Evolutionary conservation across 2,329 filamentous ascomycete genomes (phyloP).

Genomic region (Alternaria sp.): DNA sequence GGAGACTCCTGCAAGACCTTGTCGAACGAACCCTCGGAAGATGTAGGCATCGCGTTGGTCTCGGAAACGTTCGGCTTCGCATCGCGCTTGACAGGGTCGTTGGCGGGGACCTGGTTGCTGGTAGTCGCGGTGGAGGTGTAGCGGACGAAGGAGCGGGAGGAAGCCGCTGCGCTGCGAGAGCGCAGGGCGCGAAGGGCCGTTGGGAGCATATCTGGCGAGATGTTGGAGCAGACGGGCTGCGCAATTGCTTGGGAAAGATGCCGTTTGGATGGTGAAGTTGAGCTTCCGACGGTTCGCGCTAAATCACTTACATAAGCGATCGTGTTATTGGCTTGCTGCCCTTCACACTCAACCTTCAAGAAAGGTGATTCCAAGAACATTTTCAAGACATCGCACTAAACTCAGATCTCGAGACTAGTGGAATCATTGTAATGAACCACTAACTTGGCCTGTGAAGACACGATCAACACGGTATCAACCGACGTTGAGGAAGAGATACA

Average conservation of each 20-base stretch:
- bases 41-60: conserved; percentile 66
- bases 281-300: conserved; percentile 19
- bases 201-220: conserved; percentile 30
- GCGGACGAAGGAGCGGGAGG: conserved; percentile 31
- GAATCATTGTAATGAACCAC: background rate
- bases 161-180: conserved; percentile 30
- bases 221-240: conserved; percentile 22
- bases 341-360: background rate
- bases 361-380: background rate
- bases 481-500: background rate
- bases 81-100: conserved; percentile 63
- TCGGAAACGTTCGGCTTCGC: conserved; percentile 61
- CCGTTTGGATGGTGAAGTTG: conserved; percentile 17
- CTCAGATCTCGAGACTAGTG: background rate
- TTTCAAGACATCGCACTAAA: background rate
- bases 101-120: conserved; percentile 71
- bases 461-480: background rate
- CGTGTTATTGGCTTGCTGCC: conserved; percentile 2
- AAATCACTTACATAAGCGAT: conserved; percentile 16
- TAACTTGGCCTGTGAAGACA: background rate
- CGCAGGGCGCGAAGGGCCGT: conserved; percentile 37
- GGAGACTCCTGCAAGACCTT: conserved; percentile 62
- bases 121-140: conserved; percentile 31
- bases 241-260: conserved; percentile 18
- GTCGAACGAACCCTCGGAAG: conserved; percentile 58